phyloP scores from a whole-genome alignment of 805 yeast species.

The Diddensiella caesifluorescens region DNA sequence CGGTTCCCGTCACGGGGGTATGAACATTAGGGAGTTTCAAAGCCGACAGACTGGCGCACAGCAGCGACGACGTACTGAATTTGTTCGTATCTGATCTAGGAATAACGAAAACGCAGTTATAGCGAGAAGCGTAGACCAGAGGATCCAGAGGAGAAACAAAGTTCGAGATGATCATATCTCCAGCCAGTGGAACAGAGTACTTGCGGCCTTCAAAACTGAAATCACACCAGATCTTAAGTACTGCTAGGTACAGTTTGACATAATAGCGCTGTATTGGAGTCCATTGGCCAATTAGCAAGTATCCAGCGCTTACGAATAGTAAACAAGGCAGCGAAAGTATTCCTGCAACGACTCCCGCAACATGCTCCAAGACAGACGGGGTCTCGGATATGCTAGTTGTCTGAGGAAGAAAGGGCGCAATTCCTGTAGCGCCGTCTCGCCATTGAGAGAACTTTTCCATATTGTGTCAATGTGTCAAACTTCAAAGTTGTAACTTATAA shows the following conservation, averaged over 20 bases:
- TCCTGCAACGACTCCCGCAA: background rate
- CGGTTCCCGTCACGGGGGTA: background rate
- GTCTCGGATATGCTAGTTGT: background rate
- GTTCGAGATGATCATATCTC: slow-evolving; percentile 53
- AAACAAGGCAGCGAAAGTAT: slow-evolving; percentile 16
- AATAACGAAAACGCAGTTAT: slow-evolving; percentile 34
- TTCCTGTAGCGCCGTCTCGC: slow-evolving; percentile 92
- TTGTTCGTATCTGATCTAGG: slow-evolving; percentile 28
- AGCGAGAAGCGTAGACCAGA: slow-evolving; percentile 29
- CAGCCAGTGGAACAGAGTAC: slow-evolving; percentile 34
- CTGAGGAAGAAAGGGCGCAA: slow-evolving; percentile 75
- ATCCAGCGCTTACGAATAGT: slow-evolving; percentile 6
- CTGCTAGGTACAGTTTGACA: slow-evolving; percentile 5
- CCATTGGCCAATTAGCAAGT: slow-evolving; percentile 12
- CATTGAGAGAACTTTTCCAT: slow-evolving; percentile 83
- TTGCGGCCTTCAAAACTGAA: background rate
- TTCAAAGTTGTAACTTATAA: too few relatives aligned
- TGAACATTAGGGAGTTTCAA: background rate
- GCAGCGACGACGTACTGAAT: background rate
- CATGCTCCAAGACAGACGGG: background rate
- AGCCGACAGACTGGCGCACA: slow-evolving; percentile 1
- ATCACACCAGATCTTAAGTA: background rate
- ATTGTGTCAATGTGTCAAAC: too few relatives aligned
- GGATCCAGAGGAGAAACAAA: slow-evolving; percentile 57
- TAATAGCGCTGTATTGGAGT: slow-evolving; percentile 7